Conservation (phyloP, 805 yeast species). For the Metschnikowia sp. region DNA sequence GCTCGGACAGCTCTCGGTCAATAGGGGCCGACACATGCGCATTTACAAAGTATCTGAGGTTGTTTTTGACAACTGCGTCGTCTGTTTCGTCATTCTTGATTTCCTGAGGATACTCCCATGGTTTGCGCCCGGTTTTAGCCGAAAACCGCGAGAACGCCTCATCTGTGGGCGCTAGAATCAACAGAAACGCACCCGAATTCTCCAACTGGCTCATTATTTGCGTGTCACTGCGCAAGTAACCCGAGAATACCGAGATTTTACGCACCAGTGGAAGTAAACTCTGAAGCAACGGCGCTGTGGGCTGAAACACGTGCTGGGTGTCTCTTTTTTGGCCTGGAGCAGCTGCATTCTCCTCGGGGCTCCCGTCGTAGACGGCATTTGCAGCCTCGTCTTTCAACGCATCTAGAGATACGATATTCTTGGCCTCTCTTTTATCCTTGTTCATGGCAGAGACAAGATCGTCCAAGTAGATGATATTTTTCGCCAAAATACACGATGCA, state of each 20-base stretch:
- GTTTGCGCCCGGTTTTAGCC: slow-evolving; percentile 51
- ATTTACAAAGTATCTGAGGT: slow-evolving; percentile 55
- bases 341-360: not conserved
- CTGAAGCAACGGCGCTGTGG: slow-evolving; percentile 24
- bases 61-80: slow-evolving; percentile 42
- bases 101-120: slow-evolving; percentile 75
- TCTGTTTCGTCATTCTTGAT: slow-evolving; percentile 36
- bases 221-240: slow-evolving; percentile 64
- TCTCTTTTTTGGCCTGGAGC: not conserved
- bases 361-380: not conserved
- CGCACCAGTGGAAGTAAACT: slow-evolving; percentile 35
- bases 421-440: slow-evolving; percentile 18
- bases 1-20: slow-evolving; percentile 3
- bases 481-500: slow-evolving; percentile 16
- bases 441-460: slow-evolving; percentile 12
- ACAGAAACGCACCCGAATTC: slow-evolving; percentile 32
- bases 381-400: slow-evolving; percentile 10
- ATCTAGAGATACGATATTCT: slow-evolving; percentile 17
- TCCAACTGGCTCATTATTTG: slow-evolving; percentile 49
- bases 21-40: slow-evolving; percentile 46
- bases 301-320: slow-evolving; percentile 10
- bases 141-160: slow-evolving; percentile 45
- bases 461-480: slow-evolving; percentile 15
- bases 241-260: slow-evolving; percentile 57
- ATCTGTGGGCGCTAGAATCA: slow-evolving; percentile 73